These are phyloP conservation scores for Sophora flavescens DNA, from an alignment of 306 rosid genomes.

Conservation along the genomic window DNA sequence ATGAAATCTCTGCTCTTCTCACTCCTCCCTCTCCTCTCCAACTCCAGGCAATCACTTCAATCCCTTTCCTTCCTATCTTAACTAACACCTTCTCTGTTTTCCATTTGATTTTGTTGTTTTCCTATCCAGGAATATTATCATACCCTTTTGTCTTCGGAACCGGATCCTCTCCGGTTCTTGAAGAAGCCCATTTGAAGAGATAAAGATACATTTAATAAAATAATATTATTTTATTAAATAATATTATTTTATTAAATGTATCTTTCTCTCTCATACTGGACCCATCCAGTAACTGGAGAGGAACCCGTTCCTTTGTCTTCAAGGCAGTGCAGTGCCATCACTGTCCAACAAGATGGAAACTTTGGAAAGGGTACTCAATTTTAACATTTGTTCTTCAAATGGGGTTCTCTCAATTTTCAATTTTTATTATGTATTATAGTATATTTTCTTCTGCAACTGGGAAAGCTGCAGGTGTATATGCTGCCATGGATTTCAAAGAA, in stretches of 20 bases:
- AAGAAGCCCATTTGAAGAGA: no score
- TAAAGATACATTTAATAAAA: no score
- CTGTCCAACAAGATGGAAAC: slow-evolving; percentile 64
- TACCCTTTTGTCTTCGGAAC: slow-evolving; percentile 56
- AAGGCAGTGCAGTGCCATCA: slow-evolving; percentile 60
- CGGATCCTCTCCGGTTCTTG: no score
- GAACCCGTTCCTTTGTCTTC: no score
- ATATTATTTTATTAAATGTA: no score
- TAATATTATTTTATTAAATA: no score
- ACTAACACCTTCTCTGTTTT: background rate
- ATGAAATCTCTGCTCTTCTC: slow-evolving; percentile 71
- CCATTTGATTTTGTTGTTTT: slow-evolving; percentile 8
- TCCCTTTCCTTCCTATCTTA: background rate
- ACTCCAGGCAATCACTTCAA: slow-evolving; percentile 62
- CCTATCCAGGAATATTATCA: slow-evolving; percentile 69
- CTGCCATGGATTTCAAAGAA: slow-evolving; percentile 66
- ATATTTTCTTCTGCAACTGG: slow-evolving; percentile 35
- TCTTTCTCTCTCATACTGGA: no score
- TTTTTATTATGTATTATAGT: background rate
- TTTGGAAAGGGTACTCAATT: slow-evolving; percentile 71
- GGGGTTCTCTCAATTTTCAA: slow-evolving; percentile 12
- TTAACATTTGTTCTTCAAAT: slow-evolving; percentile 6
- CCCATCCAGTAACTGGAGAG: no score
- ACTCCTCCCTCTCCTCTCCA: slow-evolving; percentile 62
- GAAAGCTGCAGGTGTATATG: slow-evolving; percentile 64